Evolutionary conservation across 2,329 filamentous ascomycete species (phyloP), one percentile per base, ranked within the genome.

Genomic region (Cordyceps sp.): DNA sequence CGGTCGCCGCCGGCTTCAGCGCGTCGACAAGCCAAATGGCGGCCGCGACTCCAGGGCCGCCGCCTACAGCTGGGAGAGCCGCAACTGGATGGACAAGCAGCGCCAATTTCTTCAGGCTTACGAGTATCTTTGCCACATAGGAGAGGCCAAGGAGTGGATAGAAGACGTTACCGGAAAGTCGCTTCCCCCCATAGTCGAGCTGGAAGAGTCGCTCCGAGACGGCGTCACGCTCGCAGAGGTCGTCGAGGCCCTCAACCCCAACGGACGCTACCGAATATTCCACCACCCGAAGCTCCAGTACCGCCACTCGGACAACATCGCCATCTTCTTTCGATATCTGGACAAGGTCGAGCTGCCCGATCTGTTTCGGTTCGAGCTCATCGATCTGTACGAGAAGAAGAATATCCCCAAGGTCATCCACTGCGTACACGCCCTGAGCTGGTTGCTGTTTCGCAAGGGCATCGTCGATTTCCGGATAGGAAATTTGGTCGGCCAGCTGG

Each of bases 351-450:
- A 93, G 46, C 62, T 98, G 4, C 90, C 90, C 2, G 92, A 98
- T 45, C 69, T 98, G 14, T 98, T 98, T 54, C 76, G 88, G 35
- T 98, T 98, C 53, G 90, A 98, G 53, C 66, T 96, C 29, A 93
- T 96, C 40, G 90, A 98, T 55, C 61, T 98, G 10, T 98, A 98
- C 60, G 92, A 98, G 57, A 98, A 96, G 64, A 98, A 98, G 59
- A 98, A 98, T 46, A 92, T 96, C 2, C 90, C 90, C 4, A 98
- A 96, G 54, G 92, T 96, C 50, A 98, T 98, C 39, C 93, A 98
- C 59, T 98, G 90, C 50, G 90, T 98, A 32, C 90, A 98, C 47
- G 90, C 90, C 0, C 63, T 98, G 14, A 96, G 88, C 51, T 98
- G 88, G 85, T 66, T 98, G n/a, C 65, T 98, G 10, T 94, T 83